Evolutionary conservation across 768 basidiomycete genomes (phyloP), one percentile per base, ranked within the genome.

Genomic region (Hydnomerulius pinastri): DNA sequence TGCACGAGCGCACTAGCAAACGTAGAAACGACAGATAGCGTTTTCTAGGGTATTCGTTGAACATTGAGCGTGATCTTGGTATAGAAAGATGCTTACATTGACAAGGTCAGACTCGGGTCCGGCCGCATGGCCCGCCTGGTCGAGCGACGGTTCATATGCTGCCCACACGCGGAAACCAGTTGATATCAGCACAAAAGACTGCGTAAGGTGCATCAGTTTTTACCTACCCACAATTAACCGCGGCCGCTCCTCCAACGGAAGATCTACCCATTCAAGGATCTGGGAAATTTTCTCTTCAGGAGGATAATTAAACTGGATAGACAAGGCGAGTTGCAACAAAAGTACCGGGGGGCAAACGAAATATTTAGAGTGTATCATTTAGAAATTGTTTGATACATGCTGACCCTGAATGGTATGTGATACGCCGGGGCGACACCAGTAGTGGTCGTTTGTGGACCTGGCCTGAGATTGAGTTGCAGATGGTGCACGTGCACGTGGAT

Each of bases 131-230:
- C 90, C 90, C 1, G 86, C 87, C 70, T 89, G 90, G 63, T 92
- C 90, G n/a, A 92, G 73, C 13, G 87, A 86, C 1, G 89, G 87
- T 51, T 92, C 90, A 53, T 92, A 91, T 0, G 80, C 87, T 90
- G 39, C 6, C 32, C 40, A 32, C 21, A 18, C 13, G 17, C 38
- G 13, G 27, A 43, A 42, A 17, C 36, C n/a, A n/a, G n/a, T n/a
- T n/a, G n/a, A n/a, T n/a, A n/a, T n/a, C n/a, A n/a, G 25, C 6
- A 35, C 8, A 21, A n/a, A 36, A 20, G 17, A 45, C n/a, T n/a
- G 24, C 7, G 8, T 41, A 38, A 27, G 24, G 36, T 18, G 18
- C 28, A 44, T 15, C 9, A 70, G 28, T 4, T 3, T 4, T 36
- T 17, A 4, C 71, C 36, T 54, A 84, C 86, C 85, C 66, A 83